Base-by-base conservation (phyloP, 192 early-diverging fungal species). In the Dissophora ornata region DNA sequence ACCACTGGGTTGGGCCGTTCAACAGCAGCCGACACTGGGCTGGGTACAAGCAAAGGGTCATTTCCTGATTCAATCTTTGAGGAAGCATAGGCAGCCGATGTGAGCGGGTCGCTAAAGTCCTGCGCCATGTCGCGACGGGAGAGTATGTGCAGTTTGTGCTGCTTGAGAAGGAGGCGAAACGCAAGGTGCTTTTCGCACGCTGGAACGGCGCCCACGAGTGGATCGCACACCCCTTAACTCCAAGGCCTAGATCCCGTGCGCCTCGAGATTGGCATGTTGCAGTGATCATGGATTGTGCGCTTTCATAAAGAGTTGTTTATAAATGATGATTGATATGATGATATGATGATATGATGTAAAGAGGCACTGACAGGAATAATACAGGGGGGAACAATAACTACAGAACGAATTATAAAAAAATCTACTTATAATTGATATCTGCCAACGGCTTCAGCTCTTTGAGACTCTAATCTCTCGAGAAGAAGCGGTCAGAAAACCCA, bases 71-170 rank as follows among this genome's bases (percentile, higher is more conserved):
- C 44, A 25, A 29, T 66, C 64, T 56, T 67, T 29, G 73, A 64
- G 2, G 73, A 77, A 19, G 73, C 56, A 33, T 77, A 77, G 24
- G 64, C 64, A 34, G 46, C 73, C 33, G 73, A 77, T 33, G 64
- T 77, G 18, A 77, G 58, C 13, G 73, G 73, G 53, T 77, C 73
- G 32, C 64, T 77, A 26, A 77, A 77, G 63, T 61, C 64, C 24
- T 60, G 64, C 11, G 73, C 57, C 73, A 77, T 77, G 56, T 65
- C 16, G 33, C 10, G 36, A 12, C 7, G 12, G 36, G 36, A 12
- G 36, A n/a, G 18, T 45, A n/a, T 38, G 7, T 38, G 9, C 10
- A 9, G n/a, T 45, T n/a, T 4, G 18, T 45, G n/a, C 10, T 18
- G 44, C 4, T 6, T 38, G 36, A 38, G 28, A 51, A 28, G 49